A percentile compares a stretch with the other conserved stretches of the same genome.
These are phyloP conservation scores for Sarocladium oryzae DNA, from an alignment of 2,329 filamentous ascomycete genomes.

Conservation along the genomic window DNA sequence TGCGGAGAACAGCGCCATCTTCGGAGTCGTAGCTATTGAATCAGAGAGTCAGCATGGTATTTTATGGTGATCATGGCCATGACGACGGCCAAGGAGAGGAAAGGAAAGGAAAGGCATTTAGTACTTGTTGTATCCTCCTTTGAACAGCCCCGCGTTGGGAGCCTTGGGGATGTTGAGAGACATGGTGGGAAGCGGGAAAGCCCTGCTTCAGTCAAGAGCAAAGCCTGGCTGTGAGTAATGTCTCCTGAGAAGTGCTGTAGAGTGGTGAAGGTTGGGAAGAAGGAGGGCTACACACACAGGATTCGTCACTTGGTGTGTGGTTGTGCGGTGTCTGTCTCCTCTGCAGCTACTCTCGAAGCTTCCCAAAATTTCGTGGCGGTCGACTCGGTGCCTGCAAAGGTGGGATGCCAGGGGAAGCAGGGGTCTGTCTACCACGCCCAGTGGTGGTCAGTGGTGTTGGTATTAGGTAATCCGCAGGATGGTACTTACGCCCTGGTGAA, in stretches of 20 bases:
- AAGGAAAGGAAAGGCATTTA: slow-evolving; percentile 26
- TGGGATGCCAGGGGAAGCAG: slow-evolving; percentile 3
- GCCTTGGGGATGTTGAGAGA: slow-evolving; percentile 94
- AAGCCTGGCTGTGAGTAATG: not conserved
- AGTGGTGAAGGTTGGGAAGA: not conserved
- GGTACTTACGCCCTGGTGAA: slow-evolving; percentile 1
- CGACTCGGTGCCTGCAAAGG: not conserved
- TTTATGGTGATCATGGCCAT: no score
- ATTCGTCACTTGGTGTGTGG: not conserved
- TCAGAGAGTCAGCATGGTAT: no score
- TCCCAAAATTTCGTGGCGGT: slow-evolving; percentile 10
- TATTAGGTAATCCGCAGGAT: slow-evolving; percentile 1
- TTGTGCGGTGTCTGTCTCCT: not conserved
- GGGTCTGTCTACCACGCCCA: slow-evolving; percentile 3
- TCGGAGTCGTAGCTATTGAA: slow-evolving; percentile 93
- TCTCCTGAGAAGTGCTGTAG: not conserved
- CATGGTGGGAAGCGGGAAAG: slow-evolving; percentile 45
- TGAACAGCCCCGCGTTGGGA: slow-evolving; percentile 90
- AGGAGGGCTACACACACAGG: not conserved
- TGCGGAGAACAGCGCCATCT: slow-evolving; percentile 96
- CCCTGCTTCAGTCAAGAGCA: slow-evolving; percentile 10
- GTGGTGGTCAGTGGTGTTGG: no score
- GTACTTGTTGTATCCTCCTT: slow-evolving; percentile 93
- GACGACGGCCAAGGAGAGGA: slow-evolving; percentile 12
- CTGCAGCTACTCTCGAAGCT: slow-evolving; percentile 9